Conservation (phyloP, 2,329 filamentous ascomycete species). For the Claviceps sp. region DNA sequence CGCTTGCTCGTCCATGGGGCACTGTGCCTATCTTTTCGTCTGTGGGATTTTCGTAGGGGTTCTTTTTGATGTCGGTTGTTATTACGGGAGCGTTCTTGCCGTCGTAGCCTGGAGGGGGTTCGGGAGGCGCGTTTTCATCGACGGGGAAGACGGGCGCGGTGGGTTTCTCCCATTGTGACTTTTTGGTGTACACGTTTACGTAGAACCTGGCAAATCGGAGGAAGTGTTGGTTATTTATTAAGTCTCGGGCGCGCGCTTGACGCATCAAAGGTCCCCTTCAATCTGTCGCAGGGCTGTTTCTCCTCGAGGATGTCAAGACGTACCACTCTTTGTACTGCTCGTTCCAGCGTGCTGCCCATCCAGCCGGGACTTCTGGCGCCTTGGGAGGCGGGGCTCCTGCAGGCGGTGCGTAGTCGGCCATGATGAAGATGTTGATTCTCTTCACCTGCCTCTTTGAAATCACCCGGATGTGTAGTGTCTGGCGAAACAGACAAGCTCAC, state of each 20-base stretch:
- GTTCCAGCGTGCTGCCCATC: slow-evolving; percentile 79
- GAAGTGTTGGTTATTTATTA: background rate
- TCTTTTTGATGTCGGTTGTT: slow-evolving; percentile 48
- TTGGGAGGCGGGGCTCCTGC: slow-evolving; percentile 42
- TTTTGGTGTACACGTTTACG: slow-evolving; percentile 76
- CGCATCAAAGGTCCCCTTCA: background rate
- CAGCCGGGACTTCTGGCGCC: slow-evolving; percentile 48
- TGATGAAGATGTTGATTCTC: slow-evolving; percentile 10
- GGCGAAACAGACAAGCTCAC: too few relatives aligned
- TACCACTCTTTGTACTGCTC: slow-evolving; percentile 78
- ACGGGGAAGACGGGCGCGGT: slow-evolving; percentile 50
- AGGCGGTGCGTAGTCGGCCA: slow-evolving; percentile 43
- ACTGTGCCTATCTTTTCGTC: slow-evolving; percentile 7
- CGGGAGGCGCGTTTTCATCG: slow-evolving; percentile 31
- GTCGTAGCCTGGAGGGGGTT: slow-evolving; percentile 56
- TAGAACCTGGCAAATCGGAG: slow-evolving; percentile 54
- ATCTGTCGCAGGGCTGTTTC: too few relatives aligned
- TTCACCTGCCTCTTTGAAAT: too few relatives aligned
- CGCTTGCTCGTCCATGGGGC: slow-evolving; percentile 13
- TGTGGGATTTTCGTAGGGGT: slow-evolving; percentile 47
- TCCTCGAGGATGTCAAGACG: background rate
- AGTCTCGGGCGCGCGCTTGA: background rate
- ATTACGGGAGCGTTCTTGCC: slow-evolving; percentile 19
- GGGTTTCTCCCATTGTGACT: slow-evolving; percentile 83
- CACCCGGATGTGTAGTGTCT: too few relatives aligned